A percentile compares a stretch with the other conserved stretches of the same genome.
Conservation (phyloP, 176 grass and related monocot genomes). For the Avena atlantica region DNA sequence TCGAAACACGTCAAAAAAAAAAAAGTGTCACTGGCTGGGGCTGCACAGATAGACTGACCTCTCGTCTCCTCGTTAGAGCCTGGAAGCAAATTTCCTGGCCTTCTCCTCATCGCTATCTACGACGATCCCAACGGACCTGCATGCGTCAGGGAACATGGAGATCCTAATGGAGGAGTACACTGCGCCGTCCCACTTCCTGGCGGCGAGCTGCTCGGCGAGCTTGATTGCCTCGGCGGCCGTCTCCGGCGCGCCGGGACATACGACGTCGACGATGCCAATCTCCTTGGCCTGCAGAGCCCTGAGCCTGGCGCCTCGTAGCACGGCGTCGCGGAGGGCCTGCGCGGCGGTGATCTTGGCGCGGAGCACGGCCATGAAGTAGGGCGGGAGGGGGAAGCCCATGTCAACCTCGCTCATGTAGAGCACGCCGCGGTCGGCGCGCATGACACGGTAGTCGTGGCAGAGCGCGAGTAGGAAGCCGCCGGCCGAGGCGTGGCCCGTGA, state of each 20-base stretch:
- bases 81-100: too few relatives aligned
- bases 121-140: slow-evolving; percentile 51
- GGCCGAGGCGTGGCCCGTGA: slow-evolving; percentile 78
- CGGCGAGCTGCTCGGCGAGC: slow-evolving; percentile 81
- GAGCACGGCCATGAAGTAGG: slow-evolving; percentile 65
- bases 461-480: slow-evolving; percentile 47
- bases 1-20: too few relatives aligned
- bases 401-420: slow-evolving; percentile 40
- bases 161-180: slow-evolving; percentile 72
- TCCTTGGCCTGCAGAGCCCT: slow-evolving; percentile 62
- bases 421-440: slow-evolving; percentile 84
- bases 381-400: slow-evolving; percentile 68
- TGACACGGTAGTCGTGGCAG: slow-evolving; percentile 80
- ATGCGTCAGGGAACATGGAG: slow-evolving; percentile 58
- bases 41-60: too few relatives aligned
- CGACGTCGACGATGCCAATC: slow-evolving; percentile 68
- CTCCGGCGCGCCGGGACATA: slow-evolving; percentile 56
- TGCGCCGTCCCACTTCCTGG: slow-evolving; percentile 73
- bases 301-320: slow-evolving; percentile 58
- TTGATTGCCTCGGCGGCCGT: slow-evolving; percentile 66
- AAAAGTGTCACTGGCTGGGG: too few relatives aligned
- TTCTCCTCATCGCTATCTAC: background rate
- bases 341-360: slow-evolving; percentile 69
- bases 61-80: too few relatives aligned
- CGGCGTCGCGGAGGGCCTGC: slow-evolving; percentile 62